Conservation (phyloP, 208 protist genomes). For the Novymonas esmeraldas region DNA sequence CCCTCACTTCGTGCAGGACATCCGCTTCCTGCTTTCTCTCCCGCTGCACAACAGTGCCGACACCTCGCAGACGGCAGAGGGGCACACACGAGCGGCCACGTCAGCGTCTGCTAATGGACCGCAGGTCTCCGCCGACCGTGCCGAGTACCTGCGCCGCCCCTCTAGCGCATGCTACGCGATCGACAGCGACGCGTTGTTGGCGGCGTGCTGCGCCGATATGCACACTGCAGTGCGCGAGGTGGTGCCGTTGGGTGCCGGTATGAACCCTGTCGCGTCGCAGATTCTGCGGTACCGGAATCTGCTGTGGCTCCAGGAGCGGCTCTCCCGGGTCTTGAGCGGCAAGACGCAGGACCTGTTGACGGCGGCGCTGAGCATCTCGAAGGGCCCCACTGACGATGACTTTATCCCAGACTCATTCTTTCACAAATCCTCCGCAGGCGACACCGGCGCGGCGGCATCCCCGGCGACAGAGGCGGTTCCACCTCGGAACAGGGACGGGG, state of each 20-base stretch:
- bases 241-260: background rate
- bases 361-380: slow-evolving; percentile 38
- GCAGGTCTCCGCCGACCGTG: too few relatives aligned
- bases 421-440: background rate
- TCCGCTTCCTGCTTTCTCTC: slow-evolving; percentile 79
- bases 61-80: background rate
- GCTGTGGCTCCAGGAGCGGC: slow-evolving; percentile 58
- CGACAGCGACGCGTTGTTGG: slow-evolving; percentile 33
- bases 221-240: slow-evolving; percentile 12
- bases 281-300: slow-evolving; percentile 59
- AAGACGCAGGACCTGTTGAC: slow-evolving; percentile 39
- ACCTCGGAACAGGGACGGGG: too few relatives aligned
- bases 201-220: slow-evolving; percentile 37
- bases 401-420: slow-evolving; percentile 70
- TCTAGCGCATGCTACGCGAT: slow-evolving; percentile 36
- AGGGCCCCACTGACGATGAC: slow-evolving; percentile 38
- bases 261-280: slow-evolving; percentile 31
- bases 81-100: background rate
- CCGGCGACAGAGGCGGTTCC: too few relatives aligned
- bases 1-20: slow-evolving; percentile 75
- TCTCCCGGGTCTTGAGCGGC: slow-evolving; percentile 40
- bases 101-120: background rate
- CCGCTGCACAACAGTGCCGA: slow-evolving; percentile 29
- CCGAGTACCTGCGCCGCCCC: slow-evolving; percentile 24
- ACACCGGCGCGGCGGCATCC: too few relatives aligned